Percentiles rank a stretch among this genome's conserved stretches.
These are phyloP conservation scores for Pseudotulostoma volvatum DNA, from an alignment of 495 filamentous ascomycete species.

Conservation along the genomic window DNA sequence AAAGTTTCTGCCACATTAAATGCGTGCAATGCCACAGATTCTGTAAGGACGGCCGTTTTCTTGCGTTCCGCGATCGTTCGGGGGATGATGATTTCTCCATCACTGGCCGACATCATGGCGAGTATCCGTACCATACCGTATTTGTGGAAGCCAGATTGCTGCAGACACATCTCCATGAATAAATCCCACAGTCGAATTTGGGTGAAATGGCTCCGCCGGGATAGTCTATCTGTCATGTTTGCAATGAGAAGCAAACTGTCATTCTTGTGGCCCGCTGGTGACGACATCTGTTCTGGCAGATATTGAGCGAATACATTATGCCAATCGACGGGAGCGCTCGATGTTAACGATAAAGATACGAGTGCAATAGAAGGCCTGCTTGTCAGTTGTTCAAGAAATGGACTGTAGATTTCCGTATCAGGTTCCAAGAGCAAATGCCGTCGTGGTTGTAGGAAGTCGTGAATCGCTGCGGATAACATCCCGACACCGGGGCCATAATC, in stretches of 20 bases:
- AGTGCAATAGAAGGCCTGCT: conserved; percentile 9
- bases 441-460: conserved; percentile 56
- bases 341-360: not conserved
- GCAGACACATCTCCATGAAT: conserved; percentile 17
- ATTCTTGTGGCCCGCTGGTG: conserved; percentile 20
- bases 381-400: conserved; percentile 46
- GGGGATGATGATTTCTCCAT: conserved; percentile 35
- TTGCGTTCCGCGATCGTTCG: conserved; percentile 31
- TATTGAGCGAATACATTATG: conserved; percentile 26
- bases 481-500: conserved; percentile 70
- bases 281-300: conserved; percentile 19
- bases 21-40: conserved; percentile 33
- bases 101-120: conserved; percentile 36
- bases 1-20: conserved; percentile 27
- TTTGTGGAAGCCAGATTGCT: conserved; percentile 13
- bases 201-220: conserved; percentile 24
- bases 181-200: conserved; percentile 19
- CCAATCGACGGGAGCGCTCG: conserved; percentile 17
- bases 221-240: conserved; percentile 25
- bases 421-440: conserved; percentile 70
- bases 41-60: conserved; percentile 37
- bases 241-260: conserved; percentile 51
- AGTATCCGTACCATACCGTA: conserved; percentile 54
- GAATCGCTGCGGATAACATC: conserved; percentile 56
- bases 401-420: conserved; percentile 31